Evolutionary conservation across 352 stramenopile species (phyloP).

Genomic region (Phytophthora crassamura): DNA sequence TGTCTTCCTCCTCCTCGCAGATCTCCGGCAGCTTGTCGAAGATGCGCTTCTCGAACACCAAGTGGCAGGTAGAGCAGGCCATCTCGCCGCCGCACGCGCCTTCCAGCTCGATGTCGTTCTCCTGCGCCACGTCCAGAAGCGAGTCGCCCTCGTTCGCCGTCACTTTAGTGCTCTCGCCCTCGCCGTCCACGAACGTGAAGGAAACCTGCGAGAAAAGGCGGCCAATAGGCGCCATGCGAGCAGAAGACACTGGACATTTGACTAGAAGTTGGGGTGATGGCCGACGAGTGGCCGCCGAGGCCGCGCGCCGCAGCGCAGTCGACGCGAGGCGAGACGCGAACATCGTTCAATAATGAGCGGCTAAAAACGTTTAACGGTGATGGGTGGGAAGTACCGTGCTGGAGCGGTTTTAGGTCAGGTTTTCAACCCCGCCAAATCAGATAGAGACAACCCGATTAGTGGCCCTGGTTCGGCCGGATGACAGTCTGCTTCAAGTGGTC

Average conservation of each 20-base stretch:
- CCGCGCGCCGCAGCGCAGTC: constrained; percentile 8
- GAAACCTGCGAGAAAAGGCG: constrained; percentile 55
- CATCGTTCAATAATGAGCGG: constrained; percentile 22
- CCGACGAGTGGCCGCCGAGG: constrained; percentile 12
- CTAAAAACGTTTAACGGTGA: not conserved
- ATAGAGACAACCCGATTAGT: too few relatives aligned
- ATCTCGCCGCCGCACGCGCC: constrained; percentile 93
- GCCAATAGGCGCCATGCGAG: too few relatives aligned
- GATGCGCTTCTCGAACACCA: constrained; percentile 91
- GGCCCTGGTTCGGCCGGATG: too few relatives aligned
- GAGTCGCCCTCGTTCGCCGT: constrained; percentile 76
- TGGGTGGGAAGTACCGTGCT: too few relatives aligned
- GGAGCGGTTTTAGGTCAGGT: too few relatives aligned
- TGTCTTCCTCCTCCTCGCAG: constrained; percentile 95
- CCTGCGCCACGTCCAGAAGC: constrained; percentile 91
- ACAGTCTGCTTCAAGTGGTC: not conserved
- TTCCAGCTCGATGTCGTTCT: constrained; percentile 95
- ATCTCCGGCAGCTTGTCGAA: constrained; percentile 90
- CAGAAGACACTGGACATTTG: not conserved
- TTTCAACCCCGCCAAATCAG: too few relatives aligned
- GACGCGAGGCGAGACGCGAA: constrained; percentile 11
- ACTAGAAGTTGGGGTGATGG: not conserved
- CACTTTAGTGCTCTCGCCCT: constrained; percentile 77
- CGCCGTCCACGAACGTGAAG: constrained; percentile 85
- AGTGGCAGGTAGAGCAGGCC: constrained; percentile 94